Evolutionary conservation across 164 flowering plant genomes (phyloP), one percentile per base, ranked within the genome.

Genomic region (Santalum album): DNA sequence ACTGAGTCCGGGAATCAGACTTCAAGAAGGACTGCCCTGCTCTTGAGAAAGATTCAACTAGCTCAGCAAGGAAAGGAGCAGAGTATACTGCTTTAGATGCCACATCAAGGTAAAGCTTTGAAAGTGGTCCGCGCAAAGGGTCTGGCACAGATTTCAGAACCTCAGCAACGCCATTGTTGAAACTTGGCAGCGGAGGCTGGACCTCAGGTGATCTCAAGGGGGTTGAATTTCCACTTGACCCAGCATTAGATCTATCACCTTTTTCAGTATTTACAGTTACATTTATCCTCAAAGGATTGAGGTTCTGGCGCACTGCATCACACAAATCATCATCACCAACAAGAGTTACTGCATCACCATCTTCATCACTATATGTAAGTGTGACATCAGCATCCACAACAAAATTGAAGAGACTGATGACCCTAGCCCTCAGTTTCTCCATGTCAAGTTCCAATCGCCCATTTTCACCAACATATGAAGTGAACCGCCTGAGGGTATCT

Each of bases 341-440:
- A 25, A 94, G 88, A 10, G 96, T 68, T 0, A 90, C 86, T 15
- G 65, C 48, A 67, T 94, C 97, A 49, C 73, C 72, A 68, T 94
- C 97, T 69, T 84, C 95, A 70, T 94, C 96, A 39, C 71, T 38
- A 54, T 94, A 94, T 1, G 88, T 85, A 26, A 94, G 62, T 5
- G 55, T 67, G 16, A 92, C 22, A 60, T 78, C 87, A 53, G 81
- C 70, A 67, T 72, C 81, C 10, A 66, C 32, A 25, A 67, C 39
- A 17, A 92, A 67, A 52, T 62, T 75, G 51, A 86, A 92, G 14
- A 88, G 80, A 50, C 62, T 42, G 38, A 57, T 22, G 34, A 88
- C 70, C 76, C 83, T 88, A 23, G 65, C 70, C 58, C 72, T 78
- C 57, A 92, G 62, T 1, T 65, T 78, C 54, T 20, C 68, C 73